phyloP scores from a whole-genome alignment of 768 basidiomycete species.

The Termitomyces sp. region DNA sequence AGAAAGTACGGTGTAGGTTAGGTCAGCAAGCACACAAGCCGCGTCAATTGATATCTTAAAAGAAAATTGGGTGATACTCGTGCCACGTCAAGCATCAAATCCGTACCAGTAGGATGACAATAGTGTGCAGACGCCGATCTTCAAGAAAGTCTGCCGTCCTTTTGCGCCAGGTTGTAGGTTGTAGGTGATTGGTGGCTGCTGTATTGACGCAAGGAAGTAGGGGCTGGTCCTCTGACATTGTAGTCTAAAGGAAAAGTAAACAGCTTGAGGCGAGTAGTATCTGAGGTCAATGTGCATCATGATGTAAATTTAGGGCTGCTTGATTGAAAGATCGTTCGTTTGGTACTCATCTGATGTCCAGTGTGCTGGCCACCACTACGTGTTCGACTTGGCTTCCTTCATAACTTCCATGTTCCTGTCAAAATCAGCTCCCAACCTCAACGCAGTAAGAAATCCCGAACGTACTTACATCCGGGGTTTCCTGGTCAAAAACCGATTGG shows the following conservation, averaged over 20 bases:
- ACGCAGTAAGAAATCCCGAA: neutral
- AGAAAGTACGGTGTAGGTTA: constrained; percentile 62
- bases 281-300: neutral
- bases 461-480: neutral
- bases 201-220: constrained; percentile 29
- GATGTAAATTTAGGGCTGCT: neutral
- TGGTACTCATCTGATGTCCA: neutral
- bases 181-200: constrained; percentile 1
- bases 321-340: neutral
- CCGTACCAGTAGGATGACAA: constrained; percentile 57
- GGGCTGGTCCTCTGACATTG: constrained; percentile 43
- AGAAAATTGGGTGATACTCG: neutral
- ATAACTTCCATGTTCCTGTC: neutral
- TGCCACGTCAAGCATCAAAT: neutral
- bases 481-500: neutral
- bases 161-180: constrained; percentile 20
- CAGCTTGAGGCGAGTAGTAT: neutral
- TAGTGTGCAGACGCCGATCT: constrained; percentile 45
- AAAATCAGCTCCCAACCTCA: neutral
- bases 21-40: constrained; percentile 64
- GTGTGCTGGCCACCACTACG: neutral
- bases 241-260: constrained; percentile 1
- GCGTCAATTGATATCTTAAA: constrained; percentile 59
- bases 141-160: constrained; percentile 47
- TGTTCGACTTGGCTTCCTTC: neutral